Evolutionary conservation across 257 asterid species (phyloP), one percentile per base, ranked within the genome.

Genomic region (Salvia miltiorrhiza): DNA sequence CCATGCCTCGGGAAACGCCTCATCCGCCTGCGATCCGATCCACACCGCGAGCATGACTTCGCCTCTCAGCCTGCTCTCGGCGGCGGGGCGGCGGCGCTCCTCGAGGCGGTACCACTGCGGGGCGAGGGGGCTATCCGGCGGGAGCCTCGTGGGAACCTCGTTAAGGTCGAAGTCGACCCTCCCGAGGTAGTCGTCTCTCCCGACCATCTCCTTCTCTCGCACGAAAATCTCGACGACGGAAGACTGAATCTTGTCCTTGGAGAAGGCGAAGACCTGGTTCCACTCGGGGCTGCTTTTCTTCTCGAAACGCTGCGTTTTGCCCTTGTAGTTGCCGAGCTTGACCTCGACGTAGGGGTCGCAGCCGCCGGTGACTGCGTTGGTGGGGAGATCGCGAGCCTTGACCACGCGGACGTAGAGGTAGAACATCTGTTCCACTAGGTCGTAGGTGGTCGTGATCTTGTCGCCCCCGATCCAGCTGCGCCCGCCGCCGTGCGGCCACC

Each of bases 41-140:
- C 96, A 89, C 23, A 87, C 94, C 0, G 92, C 94, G 7, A 89
- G 77, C 96, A 89, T 89, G 1, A 89, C 61, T 56, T 86, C 93
- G 10, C 96, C 96, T 65, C 59, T 83, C 7, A 72, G 9, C 50
- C 76, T 80, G 16, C 67, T 78, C 33, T 81, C 85, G 16, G 86
- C 52, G 30, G 14, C 28, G 60, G 0, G 85, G 1, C 75, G 74
- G 4, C 83, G 77, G 6, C 85, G 79, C 13, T 79, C 81, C 76
- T 83, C 96, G 9, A 87, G 77, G 48, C 96, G 68, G 56, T 89
- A 89, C 96, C 96, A 89, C 67, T 82, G 84, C 1, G 95, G 94
- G 16, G 96, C 95, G 64, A 89, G 53, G 32, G 92, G 96, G 72
- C 96, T 89, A 61, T 89, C 96, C 3, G 96, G 96, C 1, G 96